Conservation (phyloP, 1,284 basidiomycete genomes). For the Puccinia sorghi region DNA sequence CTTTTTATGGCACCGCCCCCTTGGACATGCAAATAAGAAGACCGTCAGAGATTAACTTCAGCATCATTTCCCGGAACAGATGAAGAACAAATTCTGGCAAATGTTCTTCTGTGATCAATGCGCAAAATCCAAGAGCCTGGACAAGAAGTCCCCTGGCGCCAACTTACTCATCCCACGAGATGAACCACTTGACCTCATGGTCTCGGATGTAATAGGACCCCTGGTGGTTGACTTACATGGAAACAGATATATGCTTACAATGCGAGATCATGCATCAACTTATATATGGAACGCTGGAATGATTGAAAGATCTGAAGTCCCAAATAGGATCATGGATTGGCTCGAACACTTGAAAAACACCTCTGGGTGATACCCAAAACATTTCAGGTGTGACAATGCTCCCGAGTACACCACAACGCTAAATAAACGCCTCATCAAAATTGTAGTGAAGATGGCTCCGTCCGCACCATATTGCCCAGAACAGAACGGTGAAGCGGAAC, state of each 20-base stretch:
- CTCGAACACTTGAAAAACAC: neutral
- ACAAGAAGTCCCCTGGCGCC: neutral
- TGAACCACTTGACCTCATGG: neutral
- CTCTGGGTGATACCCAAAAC: neutral
- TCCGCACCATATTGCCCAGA: neutral
- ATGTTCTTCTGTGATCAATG: conserved; percentile 19
- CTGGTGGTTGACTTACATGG: too few species aligned
- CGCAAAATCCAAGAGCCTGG: neutral
- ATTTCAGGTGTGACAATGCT: neutral
- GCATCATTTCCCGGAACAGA: neutral
- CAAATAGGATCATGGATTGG: conserved; percentile 7
- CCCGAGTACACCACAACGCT: neutral
- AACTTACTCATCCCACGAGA: neutral
- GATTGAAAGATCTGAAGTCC: neutral
- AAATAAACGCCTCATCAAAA: neutral
- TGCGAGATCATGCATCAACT: neutral
- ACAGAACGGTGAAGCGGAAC: conserved; percentile 12
- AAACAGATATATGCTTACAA: neutral
- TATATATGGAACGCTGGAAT: neutral
- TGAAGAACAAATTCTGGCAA: neutral
- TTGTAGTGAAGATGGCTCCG: neutral
- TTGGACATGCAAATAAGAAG: neutral
- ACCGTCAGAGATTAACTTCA: neutral
- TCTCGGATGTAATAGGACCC: conserved; percentile 9
- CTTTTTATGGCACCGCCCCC: too few species aligned